These are phyloP conservation scores for Trametes maxima DNA, from an alignment of 768 basidiomycete species.

Conservation along the genomic window DNA sequence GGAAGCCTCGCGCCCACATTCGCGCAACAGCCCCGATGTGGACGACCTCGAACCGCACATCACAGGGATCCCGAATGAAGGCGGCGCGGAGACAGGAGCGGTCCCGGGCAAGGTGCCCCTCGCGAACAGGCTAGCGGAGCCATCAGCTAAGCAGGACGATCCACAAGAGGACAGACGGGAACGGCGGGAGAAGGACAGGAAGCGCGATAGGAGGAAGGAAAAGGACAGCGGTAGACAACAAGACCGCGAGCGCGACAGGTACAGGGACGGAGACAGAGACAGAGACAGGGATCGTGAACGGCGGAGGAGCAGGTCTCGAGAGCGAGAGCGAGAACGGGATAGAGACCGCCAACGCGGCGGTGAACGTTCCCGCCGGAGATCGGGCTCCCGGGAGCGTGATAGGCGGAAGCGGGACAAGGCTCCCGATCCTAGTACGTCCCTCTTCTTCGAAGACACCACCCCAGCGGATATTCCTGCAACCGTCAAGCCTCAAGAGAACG, in stretches of 20 bases:
- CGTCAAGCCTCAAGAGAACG: conserved; percentile 24
- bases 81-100: background rate
- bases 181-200: conserved; percentile 1
- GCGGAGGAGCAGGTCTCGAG: conserved; percentile 8
- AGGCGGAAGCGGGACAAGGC: conserved; percentile 3
- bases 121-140: background rate
- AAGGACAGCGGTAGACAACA: too few species aligned
- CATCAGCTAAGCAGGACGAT: background rate
- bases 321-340: conserved; percentile 8
- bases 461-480: conserved; percentile 40
- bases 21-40: conserved; percentile 9
- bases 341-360: background rate
- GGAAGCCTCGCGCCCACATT: conserved; percentile 20
- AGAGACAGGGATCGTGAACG: conserved; percentile 3
- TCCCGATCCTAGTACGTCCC: background rate
- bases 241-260: conserved; percentile 2
- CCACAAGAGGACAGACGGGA: conserved; percentile 1
- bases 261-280: background rate
- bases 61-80: background rate
- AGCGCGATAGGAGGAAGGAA: background rate
- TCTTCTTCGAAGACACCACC: conserved; percentile 56
- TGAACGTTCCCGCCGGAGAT: conserved; percentile 9
- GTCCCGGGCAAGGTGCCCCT: background rate
- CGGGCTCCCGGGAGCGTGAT: conserved; percentile 10
- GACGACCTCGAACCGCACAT: conserved; percentile 2